phyloP scores from a whole-genome alignment of 139 green algal genomes.

The Astrephomene gubernaculifera region DNA sequence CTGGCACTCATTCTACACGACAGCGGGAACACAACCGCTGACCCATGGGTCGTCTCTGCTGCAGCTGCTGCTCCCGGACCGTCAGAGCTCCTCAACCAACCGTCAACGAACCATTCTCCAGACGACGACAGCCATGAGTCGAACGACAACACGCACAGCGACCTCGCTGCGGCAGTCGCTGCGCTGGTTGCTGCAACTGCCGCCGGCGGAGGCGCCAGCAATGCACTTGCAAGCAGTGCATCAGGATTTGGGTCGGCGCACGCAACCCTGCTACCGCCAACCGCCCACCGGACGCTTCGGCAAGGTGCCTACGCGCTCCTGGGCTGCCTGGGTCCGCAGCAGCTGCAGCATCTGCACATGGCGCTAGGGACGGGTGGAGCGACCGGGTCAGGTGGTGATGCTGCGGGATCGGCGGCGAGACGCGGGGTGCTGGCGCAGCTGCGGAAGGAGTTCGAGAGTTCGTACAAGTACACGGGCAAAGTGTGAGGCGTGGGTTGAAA shows the following conservation, averaged over 20 bases:
- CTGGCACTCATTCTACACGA: background rate
- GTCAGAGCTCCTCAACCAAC: background rate
- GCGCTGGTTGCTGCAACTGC: background rate
- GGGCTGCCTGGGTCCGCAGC: conserved; percentile 11
- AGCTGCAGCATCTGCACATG: conserved; percentile 62
- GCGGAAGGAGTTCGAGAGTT: conserved; percentile 43
- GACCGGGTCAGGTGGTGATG: background rate
- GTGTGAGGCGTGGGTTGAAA: conserved; percentile 40
- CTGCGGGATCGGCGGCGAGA: conserved; percentile 26
- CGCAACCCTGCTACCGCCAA: conserved; percentile 12
- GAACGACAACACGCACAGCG: background rate
- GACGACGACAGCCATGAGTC: background rate
- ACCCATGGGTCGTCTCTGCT: background rate
- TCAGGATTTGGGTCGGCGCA: too few relatives aligned
- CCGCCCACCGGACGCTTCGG: conserved; percentile 32
- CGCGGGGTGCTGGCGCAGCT: conserved; percentile 37
- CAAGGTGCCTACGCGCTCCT: conserved; percentile 35
- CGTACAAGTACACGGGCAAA: conserved; percentile 52
- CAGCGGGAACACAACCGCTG: background rate
- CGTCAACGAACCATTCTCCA: background rate
- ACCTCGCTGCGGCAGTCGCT: background rate
- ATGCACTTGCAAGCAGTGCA: background rate
- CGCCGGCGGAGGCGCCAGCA: background rate
- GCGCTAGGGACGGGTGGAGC: conserved; percentile 9
- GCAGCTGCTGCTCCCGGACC: background rate